These are phyloP conservation scores for Sequoia sempervirens DNA, from an alignment of 75 land plant species.

Conservation along the genomic window DNA sequence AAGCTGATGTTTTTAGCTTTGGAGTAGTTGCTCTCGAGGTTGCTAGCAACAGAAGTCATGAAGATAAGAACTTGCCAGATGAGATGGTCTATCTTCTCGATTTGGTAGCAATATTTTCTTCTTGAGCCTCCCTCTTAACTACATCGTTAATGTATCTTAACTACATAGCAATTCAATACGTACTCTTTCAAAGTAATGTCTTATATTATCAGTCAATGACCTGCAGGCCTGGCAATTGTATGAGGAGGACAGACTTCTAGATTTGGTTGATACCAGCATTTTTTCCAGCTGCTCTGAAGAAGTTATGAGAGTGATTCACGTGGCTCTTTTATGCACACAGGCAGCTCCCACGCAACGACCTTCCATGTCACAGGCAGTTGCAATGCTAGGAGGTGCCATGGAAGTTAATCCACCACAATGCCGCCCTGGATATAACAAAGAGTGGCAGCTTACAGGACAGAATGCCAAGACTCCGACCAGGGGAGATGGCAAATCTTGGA, in stretches of 20 bases:
- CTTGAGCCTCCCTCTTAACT: too few relatives aligned
- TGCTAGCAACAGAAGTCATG: too few relatives aligned
- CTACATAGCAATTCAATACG: not conserved
- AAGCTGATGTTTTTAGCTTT: too few relatives aligned
- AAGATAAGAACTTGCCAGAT: too few relatives aligned
- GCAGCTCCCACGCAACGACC: too few relatives aligned
- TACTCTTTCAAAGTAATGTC: too few relatives aligned
- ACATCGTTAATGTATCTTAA: too few relatives aligned
- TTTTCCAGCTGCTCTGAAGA: constrained; percentile 13
- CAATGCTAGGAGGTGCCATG: constrained; percentile 14
- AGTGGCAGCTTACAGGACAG: not conserved
- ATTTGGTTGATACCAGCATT: constrained; percentile 23
- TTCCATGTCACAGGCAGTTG: constrained; percentile 14
- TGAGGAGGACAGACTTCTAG: constrained; percentile 21
- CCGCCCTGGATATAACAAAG: not conserved
- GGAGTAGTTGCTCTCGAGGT: too few relatives aligned
- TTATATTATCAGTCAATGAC: not conserved
- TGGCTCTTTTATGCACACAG: too few relatives aligned
- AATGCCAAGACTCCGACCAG: not conserved
- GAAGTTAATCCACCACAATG: not conserved
- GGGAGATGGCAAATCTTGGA: too few relatives aligned
- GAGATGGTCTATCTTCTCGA: too few relatives aligned
- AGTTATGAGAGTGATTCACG: too few relatives aligned
- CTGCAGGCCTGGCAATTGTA: constrained; percentile 26
- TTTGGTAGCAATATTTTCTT: constrained; percentile 25